A percentile compares a stretch with the other conserved stretches of the same genome.
Evolutionary conservation across 768 basidiomycete species (phyloP).

Genomic region (Wakefieldia striispora): DNA sequence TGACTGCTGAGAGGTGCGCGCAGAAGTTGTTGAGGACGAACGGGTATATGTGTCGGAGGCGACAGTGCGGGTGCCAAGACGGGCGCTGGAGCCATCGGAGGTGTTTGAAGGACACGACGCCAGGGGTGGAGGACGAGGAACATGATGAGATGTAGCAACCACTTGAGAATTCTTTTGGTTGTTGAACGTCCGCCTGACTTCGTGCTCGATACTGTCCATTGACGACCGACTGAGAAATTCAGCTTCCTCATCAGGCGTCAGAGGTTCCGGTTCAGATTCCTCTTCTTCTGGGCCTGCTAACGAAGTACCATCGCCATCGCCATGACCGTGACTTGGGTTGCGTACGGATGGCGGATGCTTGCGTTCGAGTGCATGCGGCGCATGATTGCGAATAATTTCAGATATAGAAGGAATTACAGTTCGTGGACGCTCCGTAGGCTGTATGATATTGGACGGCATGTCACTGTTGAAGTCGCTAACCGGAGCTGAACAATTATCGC

Average conservation of each 20-base stretch:
- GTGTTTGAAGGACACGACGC: slow-evolving; percentile 41
- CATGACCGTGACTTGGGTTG: slow-evolving; percentile 48
- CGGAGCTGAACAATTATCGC: slow-evolving; percentile 15
- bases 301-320: slow-evolving; percentile 45
- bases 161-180: slow-evolving; percentile 43
- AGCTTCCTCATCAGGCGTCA: slow-evolving; percentile 54
- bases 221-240: slow-evolving; percentile 78
- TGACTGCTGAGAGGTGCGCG: slow-evolving; percentile 21
- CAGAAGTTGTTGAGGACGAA: slow-evolving; percentile 40
- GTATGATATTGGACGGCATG: slow-evolving; percentile 10
- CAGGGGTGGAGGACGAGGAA: slow-evolving; percentile 35
- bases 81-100: slow-evolving; percentile 55
- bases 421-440: slow-evolving; percentile 36
- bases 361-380: slow-evolving; percentile 53
- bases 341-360: slow-evolving; percentile 46
- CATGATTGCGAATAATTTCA: slow-evolving; percentile 81
- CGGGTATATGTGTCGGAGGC: slow-evolving; percentile 56
- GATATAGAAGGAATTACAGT: slow-evolving; percentile 76
- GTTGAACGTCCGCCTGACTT: slow-evolving; percentile 69
- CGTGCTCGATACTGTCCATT: slow-evolving; percentile 83
- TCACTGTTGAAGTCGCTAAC: slow-evolving; percentile 10
- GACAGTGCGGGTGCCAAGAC: slow-evolving; percentile 14
- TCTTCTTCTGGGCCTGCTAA: slow-evolving; percentile 47
- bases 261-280: slow-evolving; percentile 49
- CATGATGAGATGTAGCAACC: slow-evolving; percentile 40